Evolutionary conservation across 2,329 filamentous ascomycete genomes (phyloP).

Genomic region (Teratosphaeria zuluensis): DNA sequence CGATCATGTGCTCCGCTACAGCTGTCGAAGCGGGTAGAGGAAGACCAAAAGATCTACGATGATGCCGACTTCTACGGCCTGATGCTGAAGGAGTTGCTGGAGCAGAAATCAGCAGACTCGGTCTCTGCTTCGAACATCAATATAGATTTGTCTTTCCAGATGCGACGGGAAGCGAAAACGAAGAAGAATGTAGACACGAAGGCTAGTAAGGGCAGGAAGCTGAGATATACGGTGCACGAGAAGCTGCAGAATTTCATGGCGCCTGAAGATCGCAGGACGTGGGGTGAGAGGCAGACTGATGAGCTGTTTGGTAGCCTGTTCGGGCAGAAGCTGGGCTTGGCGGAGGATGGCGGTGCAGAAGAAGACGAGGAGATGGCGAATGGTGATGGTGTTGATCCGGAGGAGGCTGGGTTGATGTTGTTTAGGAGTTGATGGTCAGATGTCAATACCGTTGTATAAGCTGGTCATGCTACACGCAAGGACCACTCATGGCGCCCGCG

Average conservation of each 20-base stretch:
- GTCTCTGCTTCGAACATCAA: conserved; percentile 32
- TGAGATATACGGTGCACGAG: conserved; percentile 91
- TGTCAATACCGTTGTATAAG: not conserved
- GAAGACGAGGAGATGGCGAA: conserved; percentile 23
- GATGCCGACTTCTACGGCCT: conserved; percentile 93
- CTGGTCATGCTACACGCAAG: not conserved
- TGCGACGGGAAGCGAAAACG: conserved; percentile 69
- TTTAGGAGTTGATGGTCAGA: conserved; percentile 15
- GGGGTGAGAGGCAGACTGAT: conserved; percentile 73
- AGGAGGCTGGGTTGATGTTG: conserved; percentile 23
- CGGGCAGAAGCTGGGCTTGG: conserved; percentile 35
- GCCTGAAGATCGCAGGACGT: conserved; percentile 67
- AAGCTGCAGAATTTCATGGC: conserved; percentile 99
- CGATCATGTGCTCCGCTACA: conserved; percentile 70
- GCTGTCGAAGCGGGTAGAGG: conserved; percentile 32
- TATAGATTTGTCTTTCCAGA: conserved; percentile 27
- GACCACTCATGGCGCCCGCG: too few relatives aligned
- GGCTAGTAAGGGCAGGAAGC: conserved; percentile 87
- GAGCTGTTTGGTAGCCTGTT: conserved; percentile 44
- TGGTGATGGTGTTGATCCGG: conserved; percentile 11
- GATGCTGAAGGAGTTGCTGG: conserved; percentile 83
- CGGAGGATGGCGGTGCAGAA: conserved; percentile 29
- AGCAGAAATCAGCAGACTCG: conserved; percentile 61
- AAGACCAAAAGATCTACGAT: conserved; percentile 66
- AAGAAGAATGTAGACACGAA: conserved; percentile 83